phyloP scores from a whole-genome alignment of 352 stramenopile species.

The Globisporangium echinulatum region DNA sequence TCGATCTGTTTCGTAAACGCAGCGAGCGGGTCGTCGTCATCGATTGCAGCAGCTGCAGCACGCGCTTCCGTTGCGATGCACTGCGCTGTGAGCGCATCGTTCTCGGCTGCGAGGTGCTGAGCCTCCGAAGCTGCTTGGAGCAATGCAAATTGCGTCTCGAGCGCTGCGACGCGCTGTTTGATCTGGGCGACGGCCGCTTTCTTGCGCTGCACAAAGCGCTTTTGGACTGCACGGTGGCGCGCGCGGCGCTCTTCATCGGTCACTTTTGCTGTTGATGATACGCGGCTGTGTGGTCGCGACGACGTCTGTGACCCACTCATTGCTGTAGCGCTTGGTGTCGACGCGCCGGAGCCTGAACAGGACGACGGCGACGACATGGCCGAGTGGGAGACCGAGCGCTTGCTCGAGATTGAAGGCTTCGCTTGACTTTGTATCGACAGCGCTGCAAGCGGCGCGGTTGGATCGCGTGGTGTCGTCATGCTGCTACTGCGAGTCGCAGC shows the following conservation, averaged over 20 bases:
- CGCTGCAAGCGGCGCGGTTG: background rate
- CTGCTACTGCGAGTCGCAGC: background rate
- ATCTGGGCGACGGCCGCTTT: slow-evolving; percentile 36
- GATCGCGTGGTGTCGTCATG: background rate
- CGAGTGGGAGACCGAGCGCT: slow-evolving; percentile 6
- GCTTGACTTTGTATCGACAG: too few relatives aligned
- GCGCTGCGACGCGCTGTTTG: slow-evolving; percentile 21
- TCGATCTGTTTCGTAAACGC: slow-evolving; percentile 27
- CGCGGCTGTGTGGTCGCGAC: too few relatives aligned
- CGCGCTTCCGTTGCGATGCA: background rate
- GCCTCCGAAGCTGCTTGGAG: slow-evolving; percentile 33
- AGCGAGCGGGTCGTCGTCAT: background rate
- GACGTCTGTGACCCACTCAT: background rate
- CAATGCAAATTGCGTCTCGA: slow-evolving; percentile 34
- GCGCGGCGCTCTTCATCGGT: slow-evolving; percentile 36
- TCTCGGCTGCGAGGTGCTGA: slow-evolving; percentile 24
- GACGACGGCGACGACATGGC: slow-evolving; percentile 1
- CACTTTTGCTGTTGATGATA: slow-evolving; percentile 1
- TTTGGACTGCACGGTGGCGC: slow-evolving; percentile 41
- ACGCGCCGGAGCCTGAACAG: slow-evolving; percentile 1
- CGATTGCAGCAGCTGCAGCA: background rate
- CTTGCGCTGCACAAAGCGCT: slow-evolving; percentile 51
- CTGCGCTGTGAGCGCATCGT: slow-evolving; percentile 21
- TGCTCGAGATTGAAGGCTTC: background rate
- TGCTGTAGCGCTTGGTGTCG: background rate